phyloP scores from a whole-genome alignment of 805 yeast species.

The Candida mattraensis region DNA sequence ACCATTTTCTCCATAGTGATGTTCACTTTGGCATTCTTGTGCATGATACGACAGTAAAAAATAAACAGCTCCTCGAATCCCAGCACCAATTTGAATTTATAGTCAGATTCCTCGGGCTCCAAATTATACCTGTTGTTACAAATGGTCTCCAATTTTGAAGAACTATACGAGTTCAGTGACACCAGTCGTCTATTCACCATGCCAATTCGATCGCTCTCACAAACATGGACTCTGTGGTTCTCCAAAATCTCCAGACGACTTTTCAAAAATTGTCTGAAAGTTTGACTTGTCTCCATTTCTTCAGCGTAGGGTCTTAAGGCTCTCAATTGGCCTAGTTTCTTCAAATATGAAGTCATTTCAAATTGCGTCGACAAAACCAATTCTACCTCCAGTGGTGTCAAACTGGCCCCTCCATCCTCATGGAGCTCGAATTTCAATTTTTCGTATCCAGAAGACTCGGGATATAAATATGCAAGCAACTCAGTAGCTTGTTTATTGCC shows the following conservation, averaged over 20 bases:
- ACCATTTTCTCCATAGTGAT: slow-evolving; percentile 1
- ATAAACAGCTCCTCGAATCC: slow-evolving; percentile 11
- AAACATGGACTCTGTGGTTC: too few relatives aligned
- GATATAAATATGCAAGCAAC: slow-evolving; percentile 3
- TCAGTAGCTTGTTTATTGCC: slow-evolving; percentile 5
- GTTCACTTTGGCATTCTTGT: slow-evolving; percentile 5
- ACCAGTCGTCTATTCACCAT: too few relatives aligned
- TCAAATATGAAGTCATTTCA: slow-evolving; percentile 11
- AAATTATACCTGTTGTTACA: too few relatives aligned
- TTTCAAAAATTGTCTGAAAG: too few relatives aligned
- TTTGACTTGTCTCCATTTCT: too few relatives aligned
- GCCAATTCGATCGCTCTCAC: too few relatives aligned
- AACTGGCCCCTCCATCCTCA: neutral
- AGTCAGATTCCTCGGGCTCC: too few relatives aligned
- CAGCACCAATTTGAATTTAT: slow-evolving; percentile 10
- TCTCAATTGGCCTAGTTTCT: slow-evolving; percentile 7
- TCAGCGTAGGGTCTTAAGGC: slow-evolving; percentile 6
- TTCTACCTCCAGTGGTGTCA: slow-evolving; percentile 17
- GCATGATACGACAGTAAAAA: slow-evolving; percentile 8
- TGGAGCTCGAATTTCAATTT: slow-evolving; percentile 5
- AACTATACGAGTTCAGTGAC: too few relatives aligned
- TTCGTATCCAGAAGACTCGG: slow-evolving; percentile 1
- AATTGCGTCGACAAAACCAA: slow-evolving; percentile 10
- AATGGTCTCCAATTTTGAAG: too few relatives aligned
- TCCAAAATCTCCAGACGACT: slow-evolving; percentile 8